Conservation (phyloP, 2,329 filamentous ascomycete species). For the Talaromyces verruculosus region DNA sequence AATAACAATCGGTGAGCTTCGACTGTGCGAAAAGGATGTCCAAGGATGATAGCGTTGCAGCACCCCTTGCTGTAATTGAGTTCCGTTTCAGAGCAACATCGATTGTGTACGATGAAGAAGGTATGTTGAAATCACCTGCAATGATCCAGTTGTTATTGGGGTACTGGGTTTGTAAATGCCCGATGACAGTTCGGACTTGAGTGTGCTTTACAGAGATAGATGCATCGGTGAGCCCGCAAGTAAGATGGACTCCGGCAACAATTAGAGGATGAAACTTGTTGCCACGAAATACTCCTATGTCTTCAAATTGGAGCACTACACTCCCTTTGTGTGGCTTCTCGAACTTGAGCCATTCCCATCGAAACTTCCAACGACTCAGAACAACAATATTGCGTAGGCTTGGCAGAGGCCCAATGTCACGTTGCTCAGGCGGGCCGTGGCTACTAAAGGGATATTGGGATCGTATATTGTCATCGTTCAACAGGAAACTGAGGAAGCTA, state of each 20-base stretch:
- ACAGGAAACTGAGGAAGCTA: conserved; percentile 59
- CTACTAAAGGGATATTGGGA: conserved; percentile 57
- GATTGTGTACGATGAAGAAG: conserved; percentile 59
- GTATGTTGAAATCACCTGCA: conserved; percentile 65
- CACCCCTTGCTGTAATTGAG: conserved; percentile 55
- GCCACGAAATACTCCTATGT: conserved; percentile 35
- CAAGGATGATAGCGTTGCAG: conserved; percentile 46
- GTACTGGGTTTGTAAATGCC: conserved; percentile 48
- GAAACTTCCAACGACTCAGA: conserved; percentile 57
- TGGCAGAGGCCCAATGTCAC: conserved; percentile 56
- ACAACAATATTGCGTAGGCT: conserved; percentile 63
- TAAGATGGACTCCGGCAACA: conserved; percentile 62
- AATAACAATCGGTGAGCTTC: background rate
- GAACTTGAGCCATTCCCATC: conserved; percentile 57
- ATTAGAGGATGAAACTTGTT: conserved; percentile 45
- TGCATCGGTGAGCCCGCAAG: conserved; percentile 60
- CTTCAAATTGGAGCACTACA: conserved; percentile 49
- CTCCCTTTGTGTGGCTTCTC: conserved; percentile 59
- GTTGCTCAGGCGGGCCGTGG: conserved; percentile 56
- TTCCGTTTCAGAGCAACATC: conserved; percentile 53
- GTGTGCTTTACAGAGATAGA: conserved; percentile 58
- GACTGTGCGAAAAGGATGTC: conserved; percentile 37
- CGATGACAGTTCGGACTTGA: conserved; percentile 55
- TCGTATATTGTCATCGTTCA: conserved; percentile 49
- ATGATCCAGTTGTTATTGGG: conserved; percentile 54